Percentiles rank a stretch among this genome's conserved stretches.
Evolutionary conservation across 2,329 filamentous ascomycete genomes (phyloP).

Genomic region (Aspergillus transmontanensis): DNA sequence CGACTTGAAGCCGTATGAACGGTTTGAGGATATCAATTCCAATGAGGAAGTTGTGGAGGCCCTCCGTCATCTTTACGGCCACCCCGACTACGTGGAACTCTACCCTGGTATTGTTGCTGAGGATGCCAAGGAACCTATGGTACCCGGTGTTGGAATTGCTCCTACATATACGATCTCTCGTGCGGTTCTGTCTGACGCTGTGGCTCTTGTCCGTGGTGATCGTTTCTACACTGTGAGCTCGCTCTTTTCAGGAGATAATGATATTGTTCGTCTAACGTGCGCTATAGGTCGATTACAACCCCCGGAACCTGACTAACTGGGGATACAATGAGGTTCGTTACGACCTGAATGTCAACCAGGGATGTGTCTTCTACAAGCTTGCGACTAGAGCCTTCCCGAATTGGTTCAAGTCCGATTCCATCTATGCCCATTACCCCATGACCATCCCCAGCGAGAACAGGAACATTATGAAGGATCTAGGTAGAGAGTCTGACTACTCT

Average conservation of each 20-base stretch:
- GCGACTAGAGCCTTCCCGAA: conserved; percentile 78
- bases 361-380: conserved; percentile 83
- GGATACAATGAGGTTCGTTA: conserved; percentile 75
- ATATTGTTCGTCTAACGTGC: conserved; percentile 26
- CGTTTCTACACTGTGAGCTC: conserved; percentile 66
- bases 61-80: conserved; percentile 65
- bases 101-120: conserved; percentile 79
- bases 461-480: conserved; percentile 68
- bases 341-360: conserved; percentile 74
- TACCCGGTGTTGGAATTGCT: conserved; percentile 72
- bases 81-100: conserved; percentile 77
- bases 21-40: conserved; percentile 81
- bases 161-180: conserved; percentile 77
- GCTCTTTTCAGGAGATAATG: neutral
- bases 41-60: conserved; percentile 70
- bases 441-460: conserved; percentile 72
- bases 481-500: conserved; percentile 68
- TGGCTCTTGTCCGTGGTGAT: conserved; percentile 76
- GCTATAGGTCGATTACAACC: conserved; percentile 64
- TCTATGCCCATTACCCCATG: conserved; percentile 78
- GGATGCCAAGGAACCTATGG: conserved; percentile 72
- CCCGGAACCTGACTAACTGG: conserved; percentile 79
- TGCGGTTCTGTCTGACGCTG: conserved; percentile 75
- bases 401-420: conserved; percentile 75
- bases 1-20: conserved; percentile 72